A percentile compares a stretch with the other conserved stretches of the same genome.
phyloP scores from a whole-genome alignment of 2,329 filamentous ascomycete genomes.

The Penicillium sp. region DNA sequence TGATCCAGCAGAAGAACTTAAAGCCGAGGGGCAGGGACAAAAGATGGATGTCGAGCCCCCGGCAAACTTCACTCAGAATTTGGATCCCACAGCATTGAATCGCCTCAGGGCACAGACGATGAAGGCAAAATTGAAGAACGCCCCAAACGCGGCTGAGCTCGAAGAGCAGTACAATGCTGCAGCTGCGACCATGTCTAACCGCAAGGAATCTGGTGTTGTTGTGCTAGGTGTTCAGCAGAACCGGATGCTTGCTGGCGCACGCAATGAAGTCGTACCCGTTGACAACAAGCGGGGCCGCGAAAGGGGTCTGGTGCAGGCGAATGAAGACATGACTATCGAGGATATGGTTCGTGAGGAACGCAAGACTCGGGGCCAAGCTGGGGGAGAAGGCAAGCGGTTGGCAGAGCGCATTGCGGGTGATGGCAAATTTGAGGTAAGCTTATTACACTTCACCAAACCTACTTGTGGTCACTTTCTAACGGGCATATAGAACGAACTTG shows the following conservation, averaged over 20 bases:
- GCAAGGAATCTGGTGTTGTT: constrained; percentile 66
- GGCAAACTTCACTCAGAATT: constrained; percentile 49
- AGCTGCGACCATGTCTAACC: constrained; percentile 60
- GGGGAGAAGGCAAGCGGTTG: constrained; percentile 77
- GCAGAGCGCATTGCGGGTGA: constrained; percentile 96
- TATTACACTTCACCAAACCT: not conserved
- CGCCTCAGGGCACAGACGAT: constrained; percentile 90
- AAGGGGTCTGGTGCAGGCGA: constrained; percentile 81
- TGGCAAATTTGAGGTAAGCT: constrained; percentile 70
- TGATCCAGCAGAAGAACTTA: constrained; percentile 37
- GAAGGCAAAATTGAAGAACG: constrained; percentile 85
- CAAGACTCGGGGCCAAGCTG: constrained; percentile 73
- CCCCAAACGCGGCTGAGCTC: constrained; percentile 71
- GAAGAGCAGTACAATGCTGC: constrained; percentile 83
- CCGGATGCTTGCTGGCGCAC: constrained; percentile 76
- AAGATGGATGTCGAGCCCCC: constrained; percentile 57
- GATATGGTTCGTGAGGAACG: constrained; percentile 97
- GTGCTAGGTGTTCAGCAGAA: constrained; percentile 87
- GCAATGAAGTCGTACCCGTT: constrained; percentile 73
- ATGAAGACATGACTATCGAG: constrained; percentile 92
- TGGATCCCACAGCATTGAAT: constrained; percentile 82
- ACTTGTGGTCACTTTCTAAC: constrained; percentile 12
- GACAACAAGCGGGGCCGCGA: constrained; percentile 80
- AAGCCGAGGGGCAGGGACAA: constrained; percentile 54
- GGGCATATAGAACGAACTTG: constrained; percentile 67